These are phyloP conservation scores for Tolypocladium album DNA, from an alignment of 2,329 filamentous ascomycete species.

Conservation along the genomic window DNA sequence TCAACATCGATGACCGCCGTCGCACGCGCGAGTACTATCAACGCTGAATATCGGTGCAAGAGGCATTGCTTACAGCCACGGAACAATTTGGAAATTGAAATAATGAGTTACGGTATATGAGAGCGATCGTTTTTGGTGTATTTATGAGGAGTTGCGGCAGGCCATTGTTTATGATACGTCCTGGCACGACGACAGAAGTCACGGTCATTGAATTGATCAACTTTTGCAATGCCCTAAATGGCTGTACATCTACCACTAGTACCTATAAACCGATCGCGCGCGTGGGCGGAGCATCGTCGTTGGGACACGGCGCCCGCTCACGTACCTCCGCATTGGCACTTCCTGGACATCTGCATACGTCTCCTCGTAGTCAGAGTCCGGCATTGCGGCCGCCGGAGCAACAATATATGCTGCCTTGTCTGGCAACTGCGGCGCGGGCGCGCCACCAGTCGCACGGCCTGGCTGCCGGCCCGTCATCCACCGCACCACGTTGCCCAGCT, in stretches of 20 bases:
- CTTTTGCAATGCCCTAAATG: not conserved
- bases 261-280: not conserved
- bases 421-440: not conserved
- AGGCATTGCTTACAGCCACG: not conserved
- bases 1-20: constrained; percentile 22
- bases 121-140: not conserved
- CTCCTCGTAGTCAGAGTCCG: not conserved
- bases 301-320: not conserved
- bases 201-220: not conserved
- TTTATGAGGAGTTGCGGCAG: not conserved
- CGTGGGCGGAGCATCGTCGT: not conserved
- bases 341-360: not conserved
- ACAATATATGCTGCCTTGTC: not conserved
- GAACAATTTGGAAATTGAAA: not conserved
- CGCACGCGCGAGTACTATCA: constrained; percentile 20
- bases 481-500: constrained; percentile 22
- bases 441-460: not conserved
- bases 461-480: constrained; percentile 15
- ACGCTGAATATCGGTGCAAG: constrained; percentile 2
- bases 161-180: not conserved
- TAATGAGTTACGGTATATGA: not conserved
- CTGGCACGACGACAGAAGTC: not conserved
- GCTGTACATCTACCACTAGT: not conserved
- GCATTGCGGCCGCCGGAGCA: not conserved
- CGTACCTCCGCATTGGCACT: not conserved